Percentiles rank a stretch among this genome's conserved stretches.
Evolutionary conservation across 148 eudicot species (phyloP).

Genomic region (Silene latifolia): DNA sequence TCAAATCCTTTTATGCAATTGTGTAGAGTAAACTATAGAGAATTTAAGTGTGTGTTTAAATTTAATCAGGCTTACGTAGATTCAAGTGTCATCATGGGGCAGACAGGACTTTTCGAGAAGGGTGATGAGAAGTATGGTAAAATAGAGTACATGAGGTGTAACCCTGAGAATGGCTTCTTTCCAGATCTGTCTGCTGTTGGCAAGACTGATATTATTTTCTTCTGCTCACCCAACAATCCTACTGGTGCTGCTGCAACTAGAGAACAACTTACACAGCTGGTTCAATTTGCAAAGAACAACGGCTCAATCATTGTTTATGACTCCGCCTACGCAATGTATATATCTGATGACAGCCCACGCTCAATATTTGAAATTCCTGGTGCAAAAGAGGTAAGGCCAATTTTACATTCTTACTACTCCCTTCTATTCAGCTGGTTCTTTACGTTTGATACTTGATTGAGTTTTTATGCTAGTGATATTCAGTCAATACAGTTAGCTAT

Average conservation of each 20-base stretch:
- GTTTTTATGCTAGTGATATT: no score
- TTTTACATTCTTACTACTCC: no score
- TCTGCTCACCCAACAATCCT: slow-evolving; percentile 97
- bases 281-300: slow-evolving; percentile 79
- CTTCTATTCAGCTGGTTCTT: no score
- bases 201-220: slow-evolving; percentile 79
- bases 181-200: slow-evolving; percentile 71
- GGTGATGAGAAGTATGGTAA: slow-evolving; percentile 65
- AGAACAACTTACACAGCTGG: slow-evolving; percentile 71
- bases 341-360: slow-evolving; percentile 73
- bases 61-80: slow-evolving; percentile 82
- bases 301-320: slow-evolving; percentile 89
- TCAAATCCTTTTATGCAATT: not conserved
- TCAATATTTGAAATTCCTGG: slow-evolving; percentile 94
- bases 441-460: no score
- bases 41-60: not conserved
- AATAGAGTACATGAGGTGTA: slow-evolving; percentile 90
- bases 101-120: slow-evolving; percentile 66
- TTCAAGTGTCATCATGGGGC: slow-evolving; percentile 90
- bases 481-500: no score
- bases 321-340: slow-evolving; percentile 92
- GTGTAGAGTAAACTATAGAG: not conserved
- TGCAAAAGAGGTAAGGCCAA: slow-evolving; percentile 65
- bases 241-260: slow-evolving; percentile 90
- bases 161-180: slow-evolving; percentile 88